A percentile compares a stretch with the other conserved stretches of the same genome.
Evolutionary conservation across 2,329 filamentous ascomycete genomes (phyloP).

Genomic region (Emergomyces orientalis): DNA sequence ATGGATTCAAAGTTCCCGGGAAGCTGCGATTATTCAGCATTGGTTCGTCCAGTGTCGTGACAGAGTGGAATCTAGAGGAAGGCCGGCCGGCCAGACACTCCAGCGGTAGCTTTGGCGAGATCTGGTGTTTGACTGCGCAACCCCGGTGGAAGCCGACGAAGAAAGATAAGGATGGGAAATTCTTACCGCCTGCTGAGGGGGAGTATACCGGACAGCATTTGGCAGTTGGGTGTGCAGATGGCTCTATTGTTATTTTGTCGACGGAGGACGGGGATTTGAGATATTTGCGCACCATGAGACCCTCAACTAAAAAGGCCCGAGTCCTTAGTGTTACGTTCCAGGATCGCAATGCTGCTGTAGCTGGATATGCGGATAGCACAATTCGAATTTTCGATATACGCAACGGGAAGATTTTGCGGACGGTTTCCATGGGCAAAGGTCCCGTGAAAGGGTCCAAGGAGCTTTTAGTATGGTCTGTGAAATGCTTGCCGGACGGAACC

Average conservation of each 20-base stretch:
- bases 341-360: constrained; percentile 68
- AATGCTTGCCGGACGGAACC: constrained; percentile 74
- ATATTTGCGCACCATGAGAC: constrained; percentile 67
- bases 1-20: constrained; percentile 56
- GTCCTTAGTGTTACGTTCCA: constrained; percentile 90
- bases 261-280: constrained; percentile 74
- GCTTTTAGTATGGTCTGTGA: constrained; percentile 87
- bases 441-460: constrained; percentile 68
- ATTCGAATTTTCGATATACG: constrained; percentile 83
- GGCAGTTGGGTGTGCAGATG: constrained; percentile 83
- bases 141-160: constrained; percentile 46
- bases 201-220: constrained; percentile 51
- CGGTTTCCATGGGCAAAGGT: constrained; percentile 77
- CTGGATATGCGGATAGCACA: constrained; percentile 93
- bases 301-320: constrained; percentile 72
- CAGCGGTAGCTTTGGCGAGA: constrained; percentile 86
- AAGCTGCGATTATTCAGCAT: constrained; percentile 88
- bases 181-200: constrained; percentile 27
- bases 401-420: constrained; percentile 64
- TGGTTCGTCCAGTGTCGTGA: constrained; percentile 82
- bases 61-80: constrained; percentile 85
- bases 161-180: constrained; percentile 30
- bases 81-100: constrained; percentile 71
- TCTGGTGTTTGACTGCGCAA: constrained; percentile 92
- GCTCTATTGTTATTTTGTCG: constrained; percentile 76